phyloP scores from a whole-genome alignment of 495 filamentous ascomycete genomes.

The Penicillium antarcticum region DNA sequence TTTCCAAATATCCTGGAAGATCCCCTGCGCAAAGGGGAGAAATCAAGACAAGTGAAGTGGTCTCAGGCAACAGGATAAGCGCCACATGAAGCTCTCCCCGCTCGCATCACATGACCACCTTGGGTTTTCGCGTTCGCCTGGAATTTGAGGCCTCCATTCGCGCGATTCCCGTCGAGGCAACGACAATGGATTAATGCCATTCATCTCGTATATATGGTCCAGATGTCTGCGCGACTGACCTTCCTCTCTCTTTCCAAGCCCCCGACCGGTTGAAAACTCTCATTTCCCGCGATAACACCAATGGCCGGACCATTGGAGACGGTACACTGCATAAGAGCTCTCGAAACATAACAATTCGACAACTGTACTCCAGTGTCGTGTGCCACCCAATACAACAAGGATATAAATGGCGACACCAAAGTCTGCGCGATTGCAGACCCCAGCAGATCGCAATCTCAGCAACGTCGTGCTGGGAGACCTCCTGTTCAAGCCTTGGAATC shows the following conservation, averaged over 20 bases:
- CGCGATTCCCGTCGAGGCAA: too few species aligned
- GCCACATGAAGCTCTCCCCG: conserved; percentile 6
- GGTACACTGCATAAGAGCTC: background rate
- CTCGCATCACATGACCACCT: background rate
- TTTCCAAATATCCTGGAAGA: background rate
- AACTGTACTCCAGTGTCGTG: background rate
- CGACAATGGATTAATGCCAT: too few species aligned
- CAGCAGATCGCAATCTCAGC: conserved; percentile 61
- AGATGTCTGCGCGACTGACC: conserved; percentile 1
- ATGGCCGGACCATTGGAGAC: conserved; percentile 21
- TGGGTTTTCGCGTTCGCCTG: background rate
- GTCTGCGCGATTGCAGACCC: conserved; percentile 28
- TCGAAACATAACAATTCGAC: conserved; percentile 6
- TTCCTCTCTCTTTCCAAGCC: background rate
- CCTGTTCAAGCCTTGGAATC: conserved; percentile 74
- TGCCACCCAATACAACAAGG: background rate
- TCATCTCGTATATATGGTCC: too few species aligned
- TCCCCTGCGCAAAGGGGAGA: background rate
- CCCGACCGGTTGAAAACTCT: background rate
- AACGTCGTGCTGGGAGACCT: conserved; percentile 72
- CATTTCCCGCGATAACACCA: conserved; percentile 9
- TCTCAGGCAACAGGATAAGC: conserved; percentile 14
- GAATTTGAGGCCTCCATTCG: background rate
- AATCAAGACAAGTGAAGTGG: background rate
- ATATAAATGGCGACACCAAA: conserved; percentile 29